These are phyloP conservation scores for Effrenium voratum DNA, from an alignment of 73 alveolate genomes.

Conservation along the genomic window DNA sequence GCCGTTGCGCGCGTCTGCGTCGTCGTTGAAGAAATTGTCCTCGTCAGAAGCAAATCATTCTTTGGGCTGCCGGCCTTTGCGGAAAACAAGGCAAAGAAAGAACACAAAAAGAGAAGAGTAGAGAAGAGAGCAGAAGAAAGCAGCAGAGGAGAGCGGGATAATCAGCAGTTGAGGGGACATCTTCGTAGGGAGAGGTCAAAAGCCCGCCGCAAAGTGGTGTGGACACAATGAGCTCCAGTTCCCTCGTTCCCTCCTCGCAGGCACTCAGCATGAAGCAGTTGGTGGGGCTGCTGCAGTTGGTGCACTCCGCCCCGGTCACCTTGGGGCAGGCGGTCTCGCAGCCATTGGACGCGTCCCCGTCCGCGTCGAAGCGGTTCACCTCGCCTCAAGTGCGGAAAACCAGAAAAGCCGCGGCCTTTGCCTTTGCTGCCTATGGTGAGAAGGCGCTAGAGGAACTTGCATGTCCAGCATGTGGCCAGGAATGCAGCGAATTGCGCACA, in stretches of 20 bases:
- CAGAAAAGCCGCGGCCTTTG: not conserved
- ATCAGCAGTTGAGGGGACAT: no score
- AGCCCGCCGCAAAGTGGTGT: not conserved
- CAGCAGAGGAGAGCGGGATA: not conserved
- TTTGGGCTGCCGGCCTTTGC: not conserved
- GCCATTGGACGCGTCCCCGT: conserved; percentile 20
- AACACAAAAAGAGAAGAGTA: not conserved
- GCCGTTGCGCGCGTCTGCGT: conserved; percentile 53
- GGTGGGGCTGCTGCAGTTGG: conserved; percentile 43
- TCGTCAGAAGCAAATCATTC: not conserved
- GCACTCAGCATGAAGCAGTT: conserved; percentile 15
- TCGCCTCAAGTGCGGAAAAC: not conserved
- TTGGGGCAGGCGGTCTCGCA: conserved; percentile 51
- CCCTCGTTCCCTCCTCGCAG: conserved; percentile 14
- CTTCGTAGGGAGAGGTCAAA: not conserved
- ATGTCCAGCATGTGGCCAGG: no score
- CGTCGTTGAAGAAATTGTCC: conserved; percentile 67
- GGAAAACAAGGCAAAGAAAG: no score
- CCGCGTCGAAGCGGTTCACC: conserved; percentile 43
- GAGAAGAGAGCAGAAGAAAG: not conserved
- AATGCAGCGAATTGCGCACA: no score
- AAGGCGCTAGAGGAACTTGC: no score
- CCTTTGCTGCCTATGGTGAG: no score
- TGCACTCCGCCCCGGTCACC: conserved; percentile 11
- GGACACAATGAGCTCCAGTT: not conserved